Conservation (phyloP, 441 rosid genomes). For the Adansonia madagascariensis region DNA sequence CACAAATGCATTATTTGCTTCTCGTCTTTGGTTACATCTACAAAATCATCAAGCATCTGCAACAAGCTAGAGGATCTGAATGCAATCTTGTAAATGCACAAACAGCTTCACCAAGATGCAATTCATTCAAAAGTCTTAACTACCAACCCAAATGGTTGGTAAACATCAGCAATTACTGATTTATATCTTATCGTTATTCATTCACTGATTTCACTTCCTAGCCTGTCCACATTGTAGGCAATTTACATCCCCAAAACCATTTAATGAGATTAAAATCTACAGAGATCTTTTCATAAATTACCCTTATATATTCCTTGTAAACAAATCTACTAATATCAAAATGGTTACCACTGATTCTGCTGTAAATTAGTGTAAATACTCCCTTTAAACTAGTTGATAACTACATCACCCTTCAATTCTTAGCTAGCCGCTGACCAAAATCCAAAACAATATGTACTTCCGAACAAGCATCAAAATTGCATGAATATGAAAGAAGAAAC, state of each 20-base stretch:
- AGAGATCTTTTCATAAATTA: neutral
- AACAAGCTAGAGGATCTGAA: constrained; percentile 31
- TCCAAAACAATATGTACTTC: neutral
- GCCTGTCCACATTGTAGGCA: constrained; percentile 3
- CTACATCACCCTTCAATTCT: neutral
- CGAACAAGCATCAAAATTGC: neutral
- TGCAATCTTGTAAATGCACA: constrained; percentile 12
- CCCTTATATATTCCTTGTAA: neutral
- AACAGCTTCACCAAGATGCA: constrained; percentile 10
- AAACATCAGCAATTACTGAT: neutral
- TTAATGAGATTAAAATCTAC: neutral
- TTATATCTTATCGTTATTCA: neutral
- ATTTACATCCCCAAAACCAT: neutral
- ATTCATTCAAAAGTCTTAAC: neutral
- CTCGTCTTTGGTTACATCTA: constrained; percentile 96
- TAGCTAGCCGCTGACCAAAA: neutral
- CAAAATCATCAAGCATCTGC: constrained; percentile 99
- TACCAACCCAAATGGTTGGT: neutral
- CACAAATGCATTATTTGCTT: constrained; percentile 98
- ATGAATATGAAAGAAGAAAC: neutral
- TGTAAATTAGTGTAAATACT: neutral
- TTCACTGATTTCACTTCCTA: constrained; percentile 11
- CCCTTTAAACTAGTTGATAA: neutral
- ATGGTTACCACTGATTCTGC: neutral
- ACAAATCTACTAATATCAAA: neutral